phyloP scores from a whole-genome alignment of 495 filamentous ascomycete genomes.

The Penicillium riverlandense region DNA sequence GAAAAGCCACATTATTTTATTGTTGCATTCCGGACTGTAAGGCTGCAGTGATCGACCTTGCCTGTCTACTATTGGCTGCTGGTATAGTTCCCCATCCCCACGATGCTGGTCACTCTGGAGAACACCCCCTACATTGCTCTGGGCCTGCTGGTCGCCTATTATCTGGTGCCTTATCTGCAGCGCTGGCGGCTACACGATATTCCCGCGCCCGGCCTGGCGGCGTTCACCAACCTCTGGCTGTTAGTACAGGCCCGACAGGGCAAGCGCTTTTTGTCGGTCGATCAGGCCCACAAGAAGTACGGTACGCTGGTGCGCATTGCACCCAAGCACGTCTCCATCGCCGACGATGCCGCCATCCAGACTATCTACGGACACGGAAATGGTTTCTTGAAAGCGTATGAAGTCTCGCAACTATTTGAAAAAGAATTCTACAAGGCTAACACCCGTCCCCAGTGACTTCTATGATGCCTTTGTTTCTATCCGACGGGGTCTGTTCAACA shows the following conservation, averaged over 20 bases:
- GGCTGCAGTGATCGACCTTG: too few relatives aligned
- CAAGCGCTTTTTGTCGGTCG: conserved; percentile 58
- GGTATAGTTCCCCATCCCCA: not conserved
- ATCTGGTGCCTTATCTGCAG: conserved; percentile 62
- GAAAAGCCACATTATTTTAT: too few relatives aligned
- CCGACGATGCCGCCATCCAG: conserved; percentile 50
- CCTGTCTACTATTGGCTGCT: too few relatives aligned
- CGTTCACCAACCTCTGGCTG: conserved; percentile 75
- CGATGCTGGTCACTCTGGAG: conserved; percentile 40
- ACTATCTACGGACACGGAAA: conserved; percentile 60
- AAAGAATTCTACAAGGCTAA: not conserved
- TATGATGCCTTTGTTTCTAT: conserved; percentile 93
- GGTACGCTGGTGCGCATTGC: conserved; percentile 54
- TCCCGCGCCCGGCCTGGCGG: conserved; percentile 57
- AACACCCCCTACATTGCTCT: conserved; percentile 53
- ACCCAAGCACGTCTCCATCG: conserved; percentile 52
- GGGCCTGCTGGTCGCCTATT: conserved; percentile 51
- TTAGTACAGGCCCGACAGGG: conserved; percentile 61
- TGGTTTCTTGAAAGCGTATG: conserved; percentile 67
- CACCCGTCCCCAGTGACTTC: conserved; percentile 50
- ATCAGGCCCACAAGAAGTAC: conserved; percentile 65
- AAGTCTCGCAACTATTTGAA: conserved; percentile 3
- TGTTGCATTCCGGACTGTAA: too few relatives aligned
- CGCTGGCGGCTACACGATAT: conserved; percentile 57
- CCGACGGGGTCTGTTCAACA: conserved; percentile 83